Evolutionary conservation across 2,329 filamentous ascomycete genomes (phyloP), one percentile per base, ranked within the genome.

Genomic region (Mycosphaerelloides madeirae): DNA sequence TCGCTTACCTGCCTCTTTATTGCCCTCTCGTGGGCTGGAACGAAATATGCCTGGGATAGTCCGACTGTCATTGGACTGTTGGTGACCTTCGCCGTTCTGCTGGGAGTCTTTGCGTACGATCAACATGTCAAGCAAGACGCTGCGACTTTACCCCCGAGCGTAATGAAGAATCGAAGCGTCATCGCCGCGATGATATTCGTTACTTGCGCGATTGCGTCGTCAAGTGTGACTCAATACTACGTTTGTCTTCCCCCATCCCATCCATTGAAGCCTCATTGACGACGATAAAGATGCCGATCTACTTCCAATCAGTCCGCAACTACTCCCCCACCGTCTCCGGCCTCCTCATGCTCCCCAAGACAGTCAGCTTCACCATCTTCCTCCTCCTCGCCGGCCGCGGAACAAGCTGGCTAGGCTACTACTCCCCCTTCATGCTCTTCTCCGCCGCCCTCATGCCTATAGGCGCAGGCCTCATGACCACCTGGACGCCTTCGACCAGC

Each of bases 31-130:
- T 42, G 22, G n/a, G 44, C 28, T 9, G 43, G 38, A 6, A 25
- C 31, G 9, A 46, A 42, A 16, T 38, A 46, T 20, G 22, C 32
- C n/a, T 46, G 44, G 44, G 22, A 9, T 14, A 22, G 39, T 22
- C 18, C 18, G 9, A 19, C 19, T 9, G 18, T 38, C 34, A 31
- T 34, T 14, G 28, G 22, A 3, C 20, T 32, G 3, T 29, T 43
- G 12, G 20, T 35, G 13, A 19, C 33, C 13, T 47, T 47, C 34
- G 22, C 20, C n/a, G 18, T 43, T n/a, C 31, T 39, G 14, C 18
- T 43, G 6, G 22, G n/a, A 9, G 29, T 33, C 9, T 47, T 38
- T 22, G 12, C 38, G 13, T 18, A 35, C 19, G 22, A 36, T 31
- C 38, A 46, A 32, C 16, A 31, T 12, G 28, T 28, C 34, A 37